Evolutionary conservation across 108 stramenopile genomes (phyloP).

Genomic region (Nitzschia putrida): DNA sequence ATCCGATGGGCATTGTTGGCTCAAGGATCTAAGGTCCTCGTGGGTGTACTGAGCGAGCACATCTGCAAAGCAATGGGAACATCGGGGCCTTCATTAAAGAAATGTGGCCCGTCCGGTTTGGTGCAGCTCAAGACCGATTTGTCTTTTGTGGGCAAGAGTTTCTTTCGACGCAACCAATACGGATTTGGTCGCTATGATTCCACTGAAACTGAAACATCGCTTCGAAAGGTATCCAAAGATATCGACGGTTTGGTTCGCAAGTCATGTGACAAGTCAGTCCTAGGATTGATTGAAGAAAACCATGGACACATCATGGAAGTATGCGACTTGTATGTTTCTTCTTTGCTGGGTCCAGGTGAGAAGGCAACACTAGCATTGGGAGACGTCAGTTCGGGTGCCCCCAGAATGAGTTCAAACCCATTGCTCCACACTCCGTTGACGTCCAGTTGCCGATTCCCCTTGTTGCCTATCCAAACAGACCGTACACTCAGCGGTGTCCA

Average conservation of each 20-base stretch:
- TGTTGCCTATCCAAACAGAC: slow-evolving; percentile 86
- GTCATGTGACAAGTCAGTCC: slow-evolving; percentile 8
- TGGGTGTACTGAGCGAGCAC: slow-evolving; percentile 14
- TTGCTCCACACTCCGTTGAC: slow-evolving; percentile 67
- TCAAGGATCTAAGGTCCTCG: slow-evolving; percentile 40
- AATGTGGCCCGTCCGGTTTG: slow-evolving; percentile 54
- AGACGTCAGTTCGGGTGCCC: slow-evolving; percentile 21
- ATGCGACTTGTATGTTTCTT: slow-evolving; percentile 69
- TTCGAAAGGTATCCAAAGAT: slow-evolving; percentile 20
- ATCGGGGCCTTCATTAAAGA: slow-evolving; percentile 8
- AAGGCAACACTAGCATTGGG: slow-evolving; percentile 17
- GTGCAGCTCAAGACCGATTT: slow-evolving; percentile 57
- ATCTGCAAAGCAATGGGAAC: slow-evolving; percentile 4
- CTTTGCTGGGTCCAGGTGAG: slow-evolving; percentile 68
- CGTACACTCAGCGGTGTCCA: slow-evolving; percentile 79
- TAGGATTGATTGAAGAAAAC: slow-evolving; percentile 48
- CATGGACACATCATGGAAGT: slow-evolving; percentile 57
- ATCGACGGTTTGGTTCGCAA: slow-evolving; percentile 23
- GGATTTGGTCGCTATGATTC: slow-evolving; percentile 18
- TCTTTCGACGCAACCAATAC: slow-evolving; percentile 30
- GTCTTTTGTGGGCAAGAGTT: slow-evolving; percentile 33
- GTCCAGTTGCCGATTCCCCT: slow-evolving; percentile 74
- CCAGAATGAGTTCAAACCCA: slow-evolving; percentile 23
- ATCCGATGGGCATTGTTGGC: slow-evolving; percentile 61
- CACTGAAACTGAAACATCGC: slow-evolving; percentile 2